phyloP scores from a whole-genome alignment of 768 basidiomycete genomes.

The Phanerochaete sordida region DNA sequence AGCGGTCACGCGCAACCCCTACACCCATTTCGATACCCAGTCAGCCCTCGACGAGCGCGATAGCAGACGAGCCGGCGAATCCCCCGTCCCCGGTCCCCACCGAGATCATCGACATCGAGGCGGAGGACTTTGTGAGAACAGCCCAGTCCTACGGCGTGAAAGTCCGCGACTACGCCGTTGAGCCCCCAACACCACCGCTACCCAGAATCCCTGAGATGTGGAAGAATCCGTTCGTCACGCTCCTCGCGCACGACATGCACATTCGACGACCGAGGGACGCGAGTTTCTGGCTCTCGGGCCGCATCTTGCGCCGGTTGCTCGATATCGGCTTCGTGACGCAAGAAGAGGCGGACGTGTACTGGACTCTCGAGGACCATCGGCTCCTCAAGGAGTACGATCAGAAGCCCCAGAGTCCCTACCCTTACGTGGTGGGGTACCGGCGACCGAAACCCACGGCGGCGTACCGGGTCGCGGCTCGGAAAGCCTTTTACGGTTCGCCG shows the following conservation, averaged over 20 bases:
- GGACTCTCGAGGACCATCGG: conserved; percentile 16
- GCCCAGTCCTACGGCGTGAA: conserved; percentile 25
- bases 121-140: conserved; percentile 11
- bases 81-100: conserved; percentile 26
- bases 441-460: conserved; percentile 20
- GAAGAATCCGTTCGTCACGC: conserved; percentile 18
- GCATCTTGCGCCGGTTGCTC: conserved; percentile 23
- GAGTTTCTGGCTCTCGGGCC: conserved; percentile 14
- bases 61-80: not conserved
- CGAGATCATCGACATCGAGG: conserved; percentile 23
- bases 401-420: conserved; percentile 21
- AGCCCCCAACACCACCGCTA: conserved; percentile 4
- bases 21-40: not conserved
- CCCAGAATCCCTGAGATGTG: conserved; percentile 22
- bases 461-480: conserved; percentile 18
- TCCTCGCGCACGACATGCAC: conserved; percentile 26
- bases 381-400: conserved; percentile 18
- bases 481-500: conserved; percentile 4
- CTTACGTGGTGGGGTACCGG: conserved; percentile 15
- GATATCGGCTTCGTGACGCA: conserved; percentile 25
- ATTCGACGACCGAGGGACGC: conserved; percentile 18
- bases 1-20: not conserved
- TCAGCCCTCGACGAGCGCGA: not conserved
- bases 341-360: conserved; percentile 22
- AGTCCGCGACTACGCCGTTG: conserved; percentile 30